phyloP scores from a whole-genome alignment of 2,329 filamentous ascomycete species.

The Waltergamsia citrina region DNA sequence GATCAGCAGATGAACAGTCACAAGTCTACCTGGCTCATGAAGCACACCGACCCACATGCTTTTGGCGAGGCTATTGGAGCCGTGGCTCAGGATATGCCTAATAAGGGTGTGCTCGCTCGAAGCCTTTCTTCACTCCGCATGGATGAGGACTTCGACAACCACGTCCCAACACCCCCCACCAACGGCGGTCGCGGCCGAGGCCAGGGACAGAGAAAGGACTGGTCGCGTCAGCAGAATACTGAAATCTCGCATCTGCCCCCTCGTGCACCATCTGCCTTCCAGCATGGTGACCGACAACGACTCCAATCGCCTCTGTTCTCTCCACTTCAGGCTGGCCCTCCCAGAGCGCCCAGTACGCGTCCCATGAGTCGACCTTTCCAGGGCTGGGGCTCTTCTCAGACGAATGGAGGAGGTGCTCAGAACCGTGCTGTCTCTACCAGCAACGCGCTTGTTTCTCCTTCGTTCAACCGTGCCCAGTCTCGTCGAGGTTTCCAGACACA shows the following conservation, averaged over 20 bases:
- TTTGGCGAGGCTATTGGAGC: conserved; percentile 21
- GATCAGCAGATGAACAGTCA: conserved; percentile 25
- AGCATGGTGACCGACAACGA: conserved; percentile 10
- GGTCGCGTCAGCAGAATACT: background rate
- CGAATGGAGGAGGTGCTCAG: background rate
- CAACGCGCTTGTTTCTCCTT: background rate
- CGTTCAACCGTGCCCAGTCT: background rate
- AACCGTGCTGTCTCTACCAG: background rate
- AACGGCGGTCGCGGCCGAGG: too few relatives aligned
- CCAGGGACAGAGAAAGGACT: background rate
- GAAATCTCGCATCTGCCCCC: conserved; percentile 2
- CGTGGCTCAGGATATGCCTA: conserved; percentile 16
- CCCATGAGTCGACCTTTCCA: conserved; percentile 13
- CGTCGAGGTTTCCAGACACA: background rate
- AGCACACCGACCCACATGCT: conserved; percentile 18
- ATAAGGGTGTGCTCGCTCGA: conserved; percentile 15
- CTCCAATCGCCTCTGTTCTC: conserved; percentile 19
- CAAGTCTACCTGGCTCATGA: conserved; percentile 24
- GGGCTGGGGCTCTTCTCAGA: conserved; percentile 3
- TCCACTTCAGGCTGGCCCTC: conserved; percentile 15
- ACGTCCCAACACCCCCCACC: background rate
- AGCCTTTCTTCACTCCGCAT: conserved; percentile 16
- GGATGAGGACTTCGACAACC: background rate
- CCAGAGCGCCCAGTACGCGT: conserved; percentile 15
- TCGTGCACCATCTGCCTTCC: conserved; percentile 15